A percentile compares a stretch with the other conserved stretches of the same genome.
Conservation (phyloP, 768 basidiomycete genomes). For the Clitopilus hobsonii region DNA sequence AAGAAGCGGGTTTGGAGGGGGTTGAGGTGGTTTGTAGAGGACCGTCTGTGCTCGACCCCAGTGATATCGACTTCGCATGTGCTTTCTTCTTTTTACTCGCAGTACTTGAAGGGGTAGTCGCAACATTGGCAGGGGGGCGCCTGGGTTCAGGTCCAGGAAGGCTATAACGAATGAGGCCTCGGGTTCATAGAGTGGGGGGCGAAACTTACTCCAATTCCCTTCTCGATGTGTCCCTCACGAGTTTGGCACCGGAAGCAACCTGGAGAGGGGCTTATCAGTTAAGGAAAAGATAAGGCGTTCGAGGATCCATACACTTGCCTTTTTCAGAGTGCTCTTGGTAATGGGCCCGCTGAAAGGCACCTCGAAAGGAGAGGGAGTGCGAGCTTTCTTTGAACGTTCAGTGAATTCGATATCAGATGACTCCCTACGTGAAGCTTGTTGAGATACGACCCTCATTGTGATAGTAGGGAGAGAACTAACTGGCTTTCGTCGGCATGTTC, state of each 20-base stretch:
- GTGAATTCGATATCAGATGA: background rate
- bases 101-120: background rate
- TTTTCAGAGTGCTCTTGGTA: background rate
- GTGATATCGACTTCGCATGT: background rate
- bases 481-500: background rate
- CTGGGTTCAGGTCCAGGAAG: background rate
- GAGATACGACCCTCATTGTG: background rate
- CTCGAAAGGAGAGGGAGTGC: background rate
- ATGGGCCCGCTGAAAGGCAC: background rate
- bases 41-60: background rate
- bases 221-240: background rate
- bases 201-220: background rate
- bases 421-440: background rate
- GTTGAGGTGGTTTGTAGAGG: background rate
- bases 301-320: background rate
- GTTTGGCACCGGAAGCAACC: background rate
- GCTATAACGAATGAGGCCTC: background rate
- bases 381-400: background rate
- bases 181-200: background rate
- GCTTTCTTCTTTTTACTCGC: background rate
- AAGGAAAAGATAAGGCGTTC: background rate
- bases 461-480: background rate
- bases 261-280: background rate
- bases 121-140: background rate
- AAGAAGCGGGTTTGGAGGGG: conserved; percentile 7